Evolutionary conservation across 805 yeast genomes (phyloP).

Genomic region (Pichia cabralensis): DNA sequence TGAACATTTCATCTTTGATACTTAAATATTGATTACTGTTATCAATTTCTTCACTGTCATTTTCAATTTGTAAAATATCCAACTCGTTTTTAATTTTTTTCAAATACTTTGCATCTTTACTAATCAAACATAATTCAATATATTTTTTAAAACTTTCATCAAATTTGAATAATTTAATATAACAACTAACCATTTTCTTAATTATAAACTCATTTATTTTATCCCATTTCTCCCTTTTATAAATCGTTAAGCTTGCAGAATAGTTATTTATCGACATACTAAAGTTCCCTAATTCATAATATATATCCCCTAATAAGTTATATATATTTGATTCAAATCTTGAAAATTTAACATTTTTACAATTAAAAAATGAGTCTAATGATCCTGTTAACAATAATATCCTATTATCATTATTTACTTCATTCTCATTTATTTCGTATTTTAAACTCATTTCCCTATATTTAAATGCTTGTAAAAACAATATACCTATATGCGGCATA

Average conservation of each 20-base stretch:
- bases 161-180: constrained; percentile 21
- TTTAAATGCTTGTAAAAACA: constrained; percentile 29
- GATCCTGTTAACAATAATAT: constrained; percentile 28
- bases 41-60: no score
- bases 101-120: no score
- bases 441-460: constrained; percentile 1
- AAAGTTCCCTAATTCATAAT: constrained; percentile 24
- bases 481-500: constrained; percentile 35
- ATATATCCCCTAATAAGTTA: constrained; percentile 44
- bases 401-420: constrained; percentile 2
- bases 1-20: no score
- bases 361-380: constrained; percentile 28
- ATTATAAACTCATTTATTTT: constrained; percentile 25
- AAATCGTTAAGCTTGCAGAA: constrained; percentile 28
- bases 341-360: constrained; percentile 25
- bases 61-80: no score
- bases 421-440: background rate
- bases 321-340: constrained; percentile 34
- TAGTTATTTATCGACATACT: constrained; percentile 34
- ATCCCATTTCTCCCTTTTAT: constrained; percentile 35
- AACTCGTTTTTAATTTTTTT: no score
- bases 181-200: constrained; percentile 31
- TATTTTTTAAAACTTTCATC: constrained; percentile 26
- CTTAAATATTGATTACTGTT: no score
- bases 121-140: constrained; percentile 23